These are phyloP conservation scores for Kwoniella sp. DNA, from an alignment of 768 basidiomycete species.

Conservation along the genomic window DNA sequence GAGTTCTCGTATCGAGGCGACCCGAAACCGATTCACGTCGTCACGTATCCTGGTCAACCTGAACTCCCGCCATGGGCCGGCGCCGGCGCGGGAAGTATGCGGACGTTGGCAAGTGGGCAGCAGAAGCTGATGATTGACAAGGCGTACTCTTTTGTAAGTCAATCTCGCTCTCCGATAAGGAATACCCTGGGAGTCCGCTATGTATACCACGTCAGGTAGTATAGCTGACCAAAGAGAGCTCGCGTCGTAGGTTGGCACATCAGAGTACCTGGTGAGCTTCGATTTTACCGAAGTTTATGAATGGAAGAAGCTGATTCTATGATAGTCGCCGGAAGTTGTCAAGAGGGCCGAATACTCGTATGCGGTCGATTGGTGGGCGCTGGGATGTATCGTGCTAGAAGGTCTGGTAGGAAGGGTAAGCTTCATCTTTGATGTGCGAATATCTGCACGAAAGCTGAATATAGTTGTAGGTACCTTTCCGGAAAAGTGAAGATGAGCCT, in stretches of 20 bases:
- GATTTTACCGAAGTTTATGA: background rate
- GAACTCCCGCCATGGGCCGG: conserved; percentile 43
- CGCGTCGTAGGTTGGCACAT: conserved; percentile 35
- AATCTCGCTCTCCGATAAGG: background rate
- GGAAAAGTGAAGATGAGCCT: conserved; percentile 36
- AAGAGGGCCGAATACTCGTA: conserved; percentile 62
- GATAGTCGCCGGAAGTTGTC: conserved; percentile 86
- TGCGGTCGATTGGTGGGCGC: conserved; percentile 87
- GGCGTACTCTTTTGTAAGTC: conserved; percentile 42
- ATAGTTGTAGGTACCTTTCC: conserved; percentile 36
- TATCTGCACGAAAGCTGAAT: background rate
- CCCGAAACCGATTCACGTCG: conserved; percentile 34
- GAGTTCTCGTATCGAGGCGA: conserved; percentile 44
- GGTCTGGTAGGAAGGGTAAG: conserved; percentile 93
- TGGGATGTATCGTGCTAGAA: conserved; percentile 96
- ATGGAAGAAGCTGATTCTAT: background rate
- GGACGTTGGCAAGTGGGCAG: conserved; percentile 21
- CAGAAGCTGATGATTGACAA: conserved; percentile 33
- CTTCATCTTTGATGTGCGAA: conserved; percentile 37
- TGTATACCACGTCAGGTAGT: background rate
- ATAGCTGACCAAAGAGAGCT: background rate
- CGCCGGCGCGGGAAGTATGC: conserved; percentile 30
- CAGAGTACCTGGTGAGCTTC: conserved; percentile 49
- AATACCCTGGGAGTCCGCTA: background rate
- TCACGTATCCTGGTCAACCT: conserved; percentile 32